These are phyloP conservation scores for Termitomyces sp. DNA, from an alignment of 768 basidiomycete genomes.

Conservation along the genomic window DNA sequence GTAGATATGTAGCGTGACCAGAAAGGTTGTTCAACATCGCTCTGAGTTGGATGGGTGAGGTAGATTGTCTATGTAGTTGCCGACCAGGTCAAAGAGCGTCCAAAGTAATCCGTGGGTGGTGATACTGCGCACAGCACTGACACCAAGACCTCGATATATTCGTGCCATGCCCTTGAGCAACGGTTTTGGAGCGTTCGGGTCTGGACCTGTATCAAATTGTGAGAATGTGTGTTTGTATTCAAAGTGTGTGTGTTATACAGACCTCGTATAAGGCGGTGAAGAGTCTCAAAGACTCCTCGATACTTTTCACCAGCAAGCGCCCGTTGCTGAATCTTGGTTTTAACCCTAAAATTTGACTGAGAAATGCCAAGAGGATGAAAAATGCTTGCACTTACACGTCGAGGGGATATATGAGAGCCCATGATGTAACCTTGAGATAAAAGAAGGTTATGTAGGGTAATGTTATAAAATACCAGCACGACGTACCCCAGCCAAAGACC, in stretches of 20 bases:
- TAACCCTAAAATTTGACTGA: slow-evolving; percentile 48
- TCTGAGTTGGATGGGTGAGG: slow-evolving; percentile 30
- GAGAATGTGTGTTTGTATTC: not conserved
- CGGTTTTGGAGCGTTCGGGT: slow-evolving; percentile 73
- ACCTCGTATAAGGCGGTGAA: slow-evolving; percentile 81
- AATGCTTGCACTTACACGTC: slow-evolving; percentile 64
- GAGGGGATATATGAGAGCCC: slow-evolving; percentile 91
- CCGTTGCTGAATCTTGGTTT: slow-evolving; percentile 95
- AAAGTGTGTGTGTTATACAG: slow-evolving; percentile 9
- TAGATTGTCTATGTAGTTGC: slow-evolving; percentile 67
- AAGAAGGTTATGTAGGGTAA: slow-evolving; percentile 8
- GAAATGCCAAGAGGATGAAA: not conserved
- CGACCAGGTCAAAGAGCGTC: slow-evolving; percentile 86
- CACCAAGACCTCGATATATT: slow-evolving; percentile 91
- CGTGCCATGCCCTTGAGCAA: slow-evolving; percentile 73
- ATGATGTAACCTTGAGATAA: slow-evolving; percentile 57
- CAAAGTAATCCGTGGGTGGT: slow-evolving; percentile 92
- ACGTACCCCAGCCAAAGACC: slow-evolving; percentile 80
- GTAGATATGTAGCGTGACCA: not conserved
- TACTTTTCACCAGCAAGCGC: slow-evolving; percentile 76
- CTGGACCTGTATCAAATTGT: slow-evolving; percentile 52
- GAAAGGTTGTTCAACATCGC: slow-evolving; percentile 11
- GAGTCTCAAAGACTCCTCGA: slow-evolving; percentile 69
- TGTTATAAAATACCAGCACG: not conserved
- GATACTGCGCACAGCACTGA: slow-evolving; percentile 88